A percentile compares a stretch with the other conserved stretches of the same genome.
phyloP scores from a whole-genome alignment of 192 early-diverging fungal species.

The Coemansia sp. region DNA sequence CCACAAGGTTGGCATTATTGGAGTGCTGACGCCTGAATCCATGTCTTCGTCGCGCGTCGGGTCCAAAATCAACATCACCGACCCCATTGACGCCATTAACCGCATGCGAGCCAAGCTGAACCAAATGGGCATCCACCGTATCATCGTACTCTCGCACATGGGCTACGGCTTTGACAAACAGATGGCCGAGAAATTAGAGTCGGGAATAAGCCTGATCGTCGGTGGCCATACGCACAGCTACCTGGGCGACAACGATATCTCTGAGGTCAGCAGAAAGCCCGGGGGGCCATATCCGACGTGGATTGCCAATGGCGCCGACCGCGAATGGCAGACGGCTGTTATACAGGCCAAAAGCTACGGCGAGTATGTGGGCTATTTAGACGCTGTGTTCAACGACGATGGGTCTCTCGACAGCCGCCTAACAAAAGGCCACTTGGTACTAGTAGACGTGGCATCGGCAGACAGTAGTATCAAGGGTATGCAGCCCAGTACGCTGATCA shows the following conservation, averaged over 20 bases:
- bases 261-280: neutral
- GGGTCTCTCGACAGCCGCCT: slow-evolving; percentile 58
- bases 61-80: slow-evolving; percentile 55
- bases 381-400: slow-evolving; percentile 64
- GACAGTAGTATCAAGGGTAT: slow-evolving; percentile 57
- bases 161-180: slow-evolving; percentile 70
- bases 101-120: slow-evolving; percentile 62
- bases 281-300: slow-evolving; percentile 72
- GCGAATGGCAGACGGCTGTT: slow-evolving; percentile 68
- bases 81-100: slow-evolving; percentile 66
- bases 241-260: slow-evolving; percentile 4
- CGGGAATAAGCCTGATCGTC: slow-evolving; percentile 67
- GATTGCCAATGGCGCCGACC: slow-evolving; percentile 54
- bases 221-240: slow-evolving; percentile 76
- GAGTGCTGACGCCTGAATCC: slow-evolving; percentile 66
- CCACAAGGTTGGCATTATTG: slow-evolving; percentile 72
- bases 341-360: slow-evolving; percentile 75
- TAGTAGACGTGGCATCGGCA: slow-evolving; percentile 57
- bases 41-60: slow-evolving; percentile 61
- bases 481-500: slow-evolving; percentile 17
- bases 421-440: slow-evolving; percentile 63
- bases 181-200: slow-evolving; percentile 59
- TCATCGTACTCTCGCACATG: slow-evolving; percentile 75
- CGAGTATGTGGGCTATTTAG: slow-evolving; percentile 69
- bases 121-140: slow-evolving; percentile 65